A percentile compares a stretch with the other conserved stretches of the same genome.
Conservation (phyloP, 2,329 filamentous ascomycete species). For the Xylariales sp. region DNA sequence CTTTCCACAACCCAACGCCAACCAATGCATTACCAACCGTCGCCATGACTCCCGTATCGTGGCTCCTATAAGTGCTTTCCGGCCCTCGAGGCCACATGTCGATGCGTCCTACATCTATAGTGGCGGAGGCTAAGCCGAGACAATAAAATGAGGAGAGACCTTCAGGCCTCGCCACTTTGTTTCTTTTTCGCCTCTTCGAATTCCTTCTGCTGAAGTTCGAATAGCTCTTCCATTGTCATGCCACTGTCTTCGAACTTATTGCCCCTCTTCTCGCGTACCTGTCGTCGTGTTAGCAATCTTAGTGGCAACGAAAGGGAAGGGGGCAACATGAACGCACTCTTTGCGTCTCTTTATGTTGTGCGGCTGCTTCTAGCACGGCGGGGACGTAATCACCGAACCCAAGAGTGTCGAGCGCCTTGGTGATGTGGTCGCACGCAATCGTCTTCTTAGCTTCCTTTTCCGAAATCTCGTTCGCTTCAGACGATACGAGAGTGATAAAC, state of each 20-base stretch:
- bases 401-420: constrained; percentile 90
- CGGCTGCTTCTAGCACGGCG: constrained; percentile 69
- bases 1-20: constrained; percentile 37
- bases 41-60: constrained; percentile 23
- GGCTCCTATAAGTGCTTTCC: constrained; percentile 6
- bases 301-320: background rate
- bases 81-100: constrained; percentile 3
- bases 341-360: constrained; percentile 85
- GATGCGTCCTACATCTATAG: constrained; percentile 19
- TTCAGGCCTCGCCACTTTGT: constrained; percentile 42
- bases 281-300: constrained; percentile 36
- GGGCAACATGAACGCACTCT: constrained; percentile 68
- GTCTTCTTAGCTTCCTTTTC: constrained; percentile 99
- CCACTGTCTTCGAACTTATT: constrained; percentile 97
- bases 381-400: constrained; percentile 94
- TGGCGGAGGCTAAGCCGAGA: constrained; percentile 5
- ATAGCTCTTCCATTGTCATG: constrained; percentile 88
- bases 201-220: constrained; percentile 88
- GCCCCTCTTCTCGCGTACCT: constrained; percentile 96
- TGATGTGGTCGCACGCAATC: constrained; percentile 97
- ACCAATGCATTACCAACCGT: constrained; percentile 36
- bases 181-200: constrained; percentile 68
- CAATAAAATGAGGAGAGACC: constrained; percentile 10
- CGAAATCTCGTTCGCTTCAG: constrained; percentile 97
- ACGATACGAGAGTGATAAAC: constrained; percentile 98